Base-by-base conservation (phyloP, 192 early-diverging fungal species). In the Coemansia sp. region DNA sequence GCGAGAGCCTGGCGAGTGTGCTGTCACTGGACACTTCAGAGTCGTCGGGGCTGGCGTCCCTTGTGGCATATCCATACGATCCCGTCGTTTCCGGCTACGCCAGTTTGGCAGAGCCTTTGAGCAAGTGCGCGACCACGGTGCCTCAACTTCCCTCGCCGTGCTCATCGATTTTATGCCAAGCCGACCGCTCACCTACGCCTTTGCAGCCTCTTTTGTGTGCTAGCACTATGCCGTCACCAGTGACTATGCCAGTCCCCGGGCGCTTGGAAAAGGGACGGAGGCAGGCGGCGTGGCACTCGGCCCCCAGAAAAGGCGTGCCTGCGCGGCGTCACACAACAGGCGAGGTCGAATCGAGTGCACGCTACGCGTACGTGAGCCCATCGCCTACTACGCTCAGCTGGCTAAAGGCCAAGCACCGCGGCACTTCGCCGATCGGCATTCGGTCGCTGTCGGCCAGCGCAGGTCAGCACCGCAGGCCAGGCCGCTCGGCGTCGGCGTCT, bases 141-240 rank as follows among this genome's bases (percentile, higher is more conserved):
- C 43, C 58, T 32, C 74, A 71, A 55, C 63, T 78, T 4, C 75
- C 75, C 0, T 78, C 75, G 62, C 75, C 75, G 1, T 52, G 59
- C 14, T 66, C 69, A 8, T 78, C 75, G 1, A 65, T 54, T 32
- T 27, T 43, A 2, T 65, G 58, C 44, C 40, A 50, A 17, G 19
- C 54, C n/a, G 65, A 53, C 19, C 12, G 48, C 12, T 54, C 62
- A 7, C 64, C 56, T 1, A 43, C 36, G 22, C 3, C 29, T 24
- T 21, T 10, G 22, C 37, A 24, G 7, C 1, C 27, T 24, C 48
- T 22, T 2, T 8, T 26, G 60, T 8, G n/a, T 50, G 21, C n/a
- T 21, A n/a, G 24, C 50, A 19, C 43, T 3, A 26, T 52, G 32
- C 44, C 44, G 22, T 1, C 44, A 6, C 41, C 27, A 29, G 40